These are phyloP conservation scores for Pseudohyphozyma bogoriensis DNA, from an alignment of 768 basidiomycete species.

Conservation along the genomic window DNA sequence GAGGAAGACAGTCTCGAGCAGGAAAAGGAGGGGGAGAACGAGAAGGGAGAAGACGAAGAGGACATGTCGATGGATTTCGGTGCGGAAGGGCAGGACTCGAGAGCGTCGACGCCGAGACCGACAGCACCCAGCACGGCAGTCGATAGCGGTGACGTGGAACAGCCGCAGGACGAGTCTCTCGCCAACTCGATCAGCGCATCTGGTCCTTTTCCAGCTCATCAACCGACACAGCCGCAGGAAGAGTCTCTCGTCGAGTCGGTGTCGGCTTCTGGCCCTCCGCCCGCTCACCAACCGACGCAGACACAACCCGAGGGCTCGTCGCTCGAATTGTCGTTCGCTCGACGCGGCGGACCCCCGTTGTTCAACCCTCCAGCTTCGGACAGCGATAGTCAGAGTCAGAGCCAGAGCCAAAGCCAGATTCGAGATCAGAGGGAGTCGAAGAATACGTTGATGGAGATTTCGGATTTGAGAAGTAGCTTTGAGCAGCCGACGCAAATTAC, in stretches of 20 bases:
- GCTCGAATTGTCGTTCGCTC: neutral
- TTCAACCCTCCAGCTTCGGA: no score
- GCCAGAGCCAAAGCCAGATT: neutral
- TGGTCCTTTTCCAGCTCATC: neutral
- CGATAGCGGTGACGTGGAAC: conserved; percentile 2
- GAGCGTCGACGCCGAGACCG: conserved; percentile 3
- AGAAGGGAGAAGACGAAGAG: neutral
- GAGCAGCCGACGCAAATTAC: conserved; percentile 12
- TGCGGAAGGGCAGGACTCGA: no score
- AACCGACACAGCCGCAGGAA: neutral
- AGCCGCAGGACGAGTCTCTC: neutral
- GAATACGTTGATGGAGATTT: conserved; percentile 18
- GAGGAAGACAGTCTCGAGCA: neutral
- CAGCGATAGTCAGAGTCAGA: neutral
- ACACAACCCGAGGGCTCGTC: neutral
- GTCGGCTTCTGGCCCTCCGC: neutral
- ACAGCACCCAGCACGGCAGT: conserved; percentile 1
- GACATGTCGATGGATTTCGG: neutral
- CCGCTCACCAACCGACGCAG: neutral
- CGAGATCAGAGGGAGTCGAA: neutral
- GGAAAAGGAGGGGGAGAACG: neutral
- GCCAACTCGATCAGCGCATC: neutral
- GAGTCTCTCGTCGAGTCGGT: neutral
- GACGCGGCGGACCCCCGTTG: no score
- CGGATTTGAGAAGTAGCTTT: conserved; percentile 6